phyloP scores from a whole-genome alignment of 768 basidiomycete genomes.

The Sporobolomyces phaffii region DNA sequence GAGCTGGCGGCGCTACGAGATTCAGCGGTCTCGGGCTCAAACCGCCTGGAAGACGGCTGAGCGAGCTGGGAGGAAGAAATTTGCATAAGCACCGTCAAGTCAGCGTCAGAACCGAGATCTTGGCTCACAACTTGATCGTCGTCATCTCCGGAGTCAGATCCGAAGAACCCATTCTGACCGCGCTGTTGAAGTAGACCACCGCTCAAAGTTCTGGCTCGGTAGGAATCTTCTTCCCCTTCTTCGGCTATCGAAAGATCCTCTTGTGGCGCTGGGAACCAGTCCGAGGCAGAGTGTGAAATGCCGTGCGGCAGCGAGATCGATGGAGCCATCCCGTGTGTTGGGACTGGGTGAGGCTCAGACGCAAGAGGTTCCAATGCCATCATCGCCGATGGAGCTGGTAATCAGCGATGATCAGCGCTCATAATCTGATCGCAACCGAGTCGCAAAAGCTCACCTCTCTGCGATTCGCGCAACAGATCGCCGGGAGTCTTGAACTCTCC shows the following conservation, averaged over 20 bases:
- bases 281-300: neutral
- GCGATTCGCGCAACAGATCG: constrained; percentile 4
- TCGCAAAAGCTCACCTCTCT: constrained; percentile 7
- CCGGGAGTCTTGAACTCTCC: constrained; percentile 11
- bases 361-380: too few species aligned
- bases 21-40: neutral
- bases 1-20: neutral
- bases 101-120: too few species aligned
- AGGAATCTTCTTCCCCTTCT: neutral
- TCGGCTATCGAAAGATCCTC: too few species aligned
- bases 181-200: neutral
- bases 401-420: too few species aligned
- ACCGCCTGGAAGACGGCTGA: neutral
- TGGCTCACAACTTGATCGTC: neutral
- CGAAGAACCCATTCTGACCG: neutral
- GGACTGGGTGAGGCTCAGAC: neutral
- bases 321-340: constrained; percentile 1
- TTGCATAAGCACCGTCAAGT: too few species aligned
- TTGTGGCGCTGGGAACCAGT: constrained; percentile 14
- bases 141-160: constrained; percentile 1
- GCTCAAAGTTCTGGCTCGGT: neutral
- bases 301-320: constrained; percentile 27
- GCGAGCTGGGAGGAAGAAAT: neutral
- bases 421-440: too few species aligned
- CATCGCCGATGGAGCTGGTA: too few species aligned